A percentile compares a stretch with the other conserved stretches of the same genome.
phyloP scores from a whole-genome alignment of 139 green algal genomes.

The Zygnema cylindricum region DNA sequence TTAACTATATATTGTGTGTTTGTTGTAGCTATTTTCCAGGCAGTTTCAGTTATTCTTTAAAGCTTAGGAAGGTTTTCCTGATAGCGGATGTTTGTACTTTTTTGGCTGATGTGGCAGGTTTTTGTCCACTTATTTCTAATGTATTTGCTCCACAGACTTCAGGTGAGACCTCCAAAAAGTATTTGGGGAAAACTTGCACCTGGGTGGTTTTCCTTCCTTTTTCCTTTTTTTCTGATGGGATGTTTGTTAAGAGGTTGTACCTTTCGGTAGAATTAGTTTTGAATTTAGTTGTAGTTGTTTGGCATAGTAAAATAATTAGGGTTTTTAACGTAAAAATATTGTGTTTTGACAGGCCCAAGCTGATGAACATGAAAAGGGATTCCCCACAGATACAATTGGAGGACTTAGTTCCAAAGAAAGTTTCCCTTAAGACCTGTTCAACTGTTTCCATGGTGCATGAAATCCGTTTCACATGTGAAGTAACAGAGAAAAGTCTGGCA shows the following conservation, averaged over 20 bases:
- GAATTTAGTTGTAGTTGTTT: background rate
- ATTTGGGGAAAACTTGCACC: background rate
- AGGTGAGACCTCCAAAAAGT: constrained; percentile 27
- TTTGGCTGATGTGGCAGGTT: background rate
- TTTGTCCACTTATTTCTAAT: constrained; percentile 53
- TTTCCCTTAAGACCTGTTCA: too few species aligned
- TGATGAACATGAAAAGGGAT: too few species aligned
- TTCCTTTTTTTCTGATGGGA: background rate
- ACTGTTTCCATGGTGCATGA: too few species aligned
- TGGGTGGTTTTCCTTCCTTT: background rate
- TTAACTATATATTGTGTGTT: background rate
- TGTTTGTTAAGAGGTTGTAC: background rate
- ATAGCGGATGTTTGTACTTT: background rate
- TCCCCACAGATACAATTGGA: too few species aligned
- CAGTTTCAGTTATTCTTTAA: background rate
- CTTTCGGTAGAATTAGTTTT: background rate
- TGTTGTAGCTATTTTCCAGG: background rate
- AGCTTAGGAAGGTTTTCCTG: background rate
- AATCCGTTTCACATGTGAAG: too few species aligned
- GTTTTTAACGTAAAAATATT: background rate
- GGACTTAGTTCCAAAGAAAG: too few species aligned
- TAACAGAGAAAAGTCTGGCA: too few species aligned
- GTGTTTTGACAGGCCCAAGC: background rate
- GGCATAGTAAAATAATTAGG: background rate
- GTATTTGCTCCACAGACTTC: constrained; percentile 54